These are phyloP conservation scores for Przewalskia tangutica DNA, from an alignment of 257 asterid species.

Conservation along the genomic window DNA sequence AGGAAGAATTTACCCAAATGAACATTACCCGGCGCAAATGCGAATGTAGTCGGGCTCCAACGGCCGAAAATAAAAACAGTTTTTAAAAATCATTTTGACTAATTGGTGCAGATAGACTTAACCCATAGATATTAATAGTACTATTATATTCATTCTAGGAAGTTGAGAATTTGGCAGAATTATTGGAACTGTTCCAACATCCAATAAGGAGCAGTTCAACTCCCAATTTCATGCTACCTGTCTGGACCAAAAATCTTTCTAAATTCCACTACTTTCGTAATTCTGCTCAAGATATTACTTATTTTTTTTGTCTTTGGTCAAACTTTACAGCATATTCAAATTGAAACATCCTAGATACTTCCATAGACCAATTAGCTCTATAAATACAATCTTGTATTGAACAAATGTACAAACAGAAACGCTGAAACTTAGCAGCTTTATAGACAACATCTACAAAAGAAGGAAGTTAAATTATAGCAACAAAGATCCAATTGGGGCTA, in stretches of 20 bases:
- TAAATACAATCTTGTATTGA: not conserved
- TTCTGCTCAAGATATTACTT: not conserved
- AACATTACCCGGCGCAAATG: too few species aligned
- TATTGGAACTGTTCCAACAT: not conserved
- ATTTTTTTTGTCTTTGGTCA: not conserved
- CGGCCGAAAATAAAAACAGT: too few species aligned
- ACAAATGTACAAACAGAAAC: not conserved
- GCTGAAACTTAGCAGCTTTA: not conserved
- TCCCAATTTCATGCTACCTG: not conserved
- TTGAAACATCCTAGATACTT: not conserved
- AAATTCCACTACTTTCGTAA: not conserved
- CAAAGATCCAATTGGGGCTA: not conserved
- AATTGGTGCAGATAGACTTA: not conserved
- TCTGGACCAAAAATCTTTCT: not conserved
- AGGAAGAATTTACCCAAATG: too few species aligned
- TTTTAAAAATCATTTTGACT: not conserved
- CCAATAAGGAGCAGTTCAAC: constrained; percentile 1
- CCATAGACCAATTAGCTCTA: not conserved
- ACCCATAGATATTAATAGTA: not conserved
- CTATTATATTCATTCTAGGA: not conserved
- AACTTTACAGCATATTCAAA: not conserved
- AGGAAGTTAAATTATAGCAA: not conserved
- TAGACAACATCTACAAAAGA: not conserved
- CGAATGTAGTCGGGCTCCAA: too few species aligned
- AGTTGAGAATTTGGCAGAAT: not conserved